Evolutionary conservation across 805 yeast species (phyloP).

Genomic region (Nematodospora valgi): DNA sequence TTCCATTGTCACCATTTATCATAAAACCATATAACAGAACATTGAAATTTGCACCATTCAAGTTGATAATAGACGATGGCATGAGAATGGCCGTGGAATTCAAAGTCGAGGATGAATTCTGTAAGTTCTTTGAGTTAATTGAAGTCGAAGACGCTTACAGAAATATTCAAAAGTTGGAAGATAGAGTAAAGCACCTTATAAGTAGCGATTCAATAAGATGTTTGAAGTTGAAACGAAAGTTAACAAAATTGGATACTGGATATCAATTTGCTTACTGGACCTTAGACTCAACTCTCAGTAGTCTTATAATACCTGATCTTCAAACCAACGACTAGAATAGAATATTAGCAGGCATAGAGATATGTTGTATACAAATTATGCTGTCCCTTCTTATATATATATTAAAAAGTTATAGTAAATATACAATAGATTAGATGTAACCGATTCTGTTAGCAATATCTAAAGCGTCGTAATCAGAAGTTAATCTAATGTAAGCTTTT

Average conservation of each 20-base stretch:
- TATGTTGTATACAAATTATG: too few species aligned
- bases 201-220: too few species aligned
- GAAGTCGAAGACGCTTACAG: too few species aligned
- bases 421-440: slow-evolving; percentile 75
- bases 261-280: too few species aligned
- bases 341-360: too few species aligned
- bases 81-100: slow-evolving; percentile 18
- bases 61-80: slow-evolving; percentile 13
- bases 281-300: too few species aligned
- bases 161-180: too few species aligned
- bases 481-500: slow-evolving; percentile 98
- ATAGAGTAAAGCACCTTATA: too few species aligned
- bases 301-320: too few species aligned
- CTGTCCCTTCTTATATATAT: slow-evolving; percentile 3
- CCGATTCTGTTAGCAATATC: slow-evolving; percentile 99
- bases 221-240: too few species aligned
- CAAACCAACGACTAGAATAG: too few species aligned
- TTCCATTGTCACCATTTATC: slow-evolving; percentile 18
- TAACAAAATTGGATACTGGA: too few species aligned
- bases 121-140: slow-evolving; percentile 22
- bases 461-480: slow-evolving; percentile 99
- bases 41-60: slow-evolving; percentile 22
- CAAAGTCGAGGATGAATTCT: slow-evolving; percentile 20
- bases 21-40: slow-evolving; percentile 29
- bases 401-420: background rate